Conservation (phyloP, 2,329 filamentous ascomycete genomes). For the Diaporthe destruens region DNA sequence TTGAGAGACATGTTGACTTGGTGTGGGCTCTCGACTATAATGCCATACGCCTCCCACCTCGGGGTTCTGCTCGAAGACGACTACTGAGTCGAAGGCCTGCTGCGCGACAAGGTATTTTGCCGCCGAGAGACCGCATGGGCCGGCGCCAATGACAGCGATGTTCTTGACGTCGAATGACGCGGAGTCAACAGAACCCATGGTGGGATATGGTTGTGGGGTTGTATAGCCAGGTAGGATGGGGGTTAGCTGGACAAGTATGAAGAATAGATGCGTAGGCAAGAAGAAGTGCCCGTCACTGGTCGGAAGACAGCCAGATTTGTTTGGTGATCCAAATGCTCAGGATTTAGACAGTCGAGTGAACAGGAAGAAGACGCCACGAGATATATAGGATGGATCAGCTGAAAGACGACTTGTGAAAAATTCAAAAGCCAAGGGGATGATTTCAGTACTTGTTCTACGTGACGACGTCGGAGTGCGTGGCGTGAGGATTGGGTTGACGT, state of each 20-base stretch:
- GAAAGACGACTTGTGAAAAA: background rate
- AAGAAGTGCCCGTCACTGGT: background rate
- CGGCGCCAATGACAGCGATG: slow-evolving; percentile 86
- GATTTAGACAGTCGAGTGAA: background rate
- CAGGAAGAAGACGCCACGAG: background rate
- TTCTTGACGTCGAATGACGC: slow-evolving; percentile 64
- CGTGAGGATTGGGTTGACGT: slow-evolving; percentile 23
- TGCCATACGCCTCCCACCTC: slow-evolving; percentile 89
- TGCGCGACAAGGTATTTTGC: slow-evolving; percentile 85
- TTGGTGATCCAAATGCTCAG: background rate
- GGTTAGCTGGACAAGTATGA: background rate
- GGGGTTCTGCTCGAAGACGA: slow-evolving; percentile 84
- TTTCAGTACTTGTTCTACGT: background rate
- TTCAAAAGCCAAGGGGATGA: background rate
- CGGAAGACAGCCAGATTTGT: slow-evolving; percentile 6
- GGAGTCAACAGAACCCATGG: slow-evolving; percentile 47
- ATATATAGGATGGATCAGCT: background rate
- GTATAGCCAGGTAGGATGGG: background rate
- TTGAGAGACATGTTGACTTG: slow-evolving; percentile 72
- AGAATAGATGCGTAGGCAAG: background rate
- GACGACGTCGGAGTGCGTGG: slow-evolving; percentile 16
- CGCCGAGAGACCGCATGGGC: slow-evolving; percentile 81
- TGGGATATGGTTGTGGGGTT: background rate
- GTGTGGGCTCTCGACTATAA: slow-evolving; percentile 69
- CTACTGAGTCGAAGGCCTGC: slow-evolving; percentile 74